A percentile compares a stretch with the other conserved stretches of the same genome.
Conservation (phyloP, 2,329 filamentous ascomycete species). For the Aspergillus japonicus region DNA sequence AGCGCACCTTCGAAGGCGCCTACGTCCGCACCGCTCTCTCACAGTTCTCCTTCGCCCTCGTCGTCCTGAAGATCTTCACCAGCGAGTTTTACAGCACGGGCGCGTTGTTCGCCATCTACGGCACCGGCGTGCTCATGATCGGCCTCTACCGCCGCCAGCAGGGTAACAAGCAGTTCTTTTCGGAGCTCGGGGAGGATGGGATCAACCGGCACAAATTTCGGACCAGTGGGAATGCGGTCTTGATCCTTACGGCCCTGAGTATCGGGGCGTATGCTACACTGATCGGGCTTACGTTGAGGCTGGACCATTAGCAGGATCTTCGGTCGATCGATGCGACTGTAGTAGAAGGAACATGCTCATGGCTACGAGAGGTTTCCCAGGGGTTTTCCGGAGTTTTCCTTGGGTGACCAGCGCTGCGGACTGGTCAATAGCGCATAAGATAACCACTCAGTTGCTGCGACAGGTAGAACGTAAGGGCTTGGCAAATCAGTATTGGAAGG, state of each 20-base stretch:
- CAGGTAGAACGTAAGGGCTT: too few relatives aligned
- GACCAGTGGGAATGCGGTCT: slow-evolving; percentile 65
- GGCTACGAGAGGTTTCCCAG: too few relatives aligned
- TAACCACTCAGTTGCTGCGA: too few relatives aligned
- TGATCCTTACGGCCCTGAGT: slow-evolving; percentile 61
- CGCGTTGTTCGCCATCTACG: slow-evolving; percentile 92
- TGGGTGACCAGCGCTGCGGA: too few relatives aligned
- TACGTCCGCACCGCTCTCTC: slow-evolving; percentile 93
- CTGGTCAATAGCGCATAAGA: too few relatives aligned
- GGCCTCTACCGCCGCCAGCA: slow-evolving; percentile 84
- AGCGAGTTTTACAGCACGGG: slow-evolving; percentile 95
- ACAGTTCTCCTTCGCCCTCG: slow-evolving; percentile 91
- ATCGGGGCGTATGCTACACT: slow-evolving; percentile 61
- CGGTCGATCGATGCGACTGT: too few relatives aligned
- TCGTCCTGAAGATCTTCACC: slow-evolving; percentile 96
- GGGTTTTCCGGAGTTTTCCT: too few relatives aligned
- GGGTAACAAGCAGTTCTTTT: slow-evolving; percentile 91
- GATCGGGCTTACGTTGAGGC: slow-evolving; percentile 57
- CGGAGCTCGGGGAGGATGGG: slow-evolving; percentile 56
- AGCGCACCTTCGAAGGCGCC: slow-evolving; percentile 94
- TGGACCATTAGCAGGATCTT: slow-evolving; percentile 29
- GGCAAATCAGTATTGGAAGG: too few relatives aligned
- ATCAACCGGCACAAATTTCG: slow-evolving; percentile 61
- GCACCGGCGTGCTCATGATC: slow-evolving; percentile 77
- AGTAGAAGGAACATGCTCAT: too few relatives aligned